Evolutionary conservation across 768 basidiomycete species (phyloP).

Genomic region (Pulveroboletus ravenelii): DNA sequence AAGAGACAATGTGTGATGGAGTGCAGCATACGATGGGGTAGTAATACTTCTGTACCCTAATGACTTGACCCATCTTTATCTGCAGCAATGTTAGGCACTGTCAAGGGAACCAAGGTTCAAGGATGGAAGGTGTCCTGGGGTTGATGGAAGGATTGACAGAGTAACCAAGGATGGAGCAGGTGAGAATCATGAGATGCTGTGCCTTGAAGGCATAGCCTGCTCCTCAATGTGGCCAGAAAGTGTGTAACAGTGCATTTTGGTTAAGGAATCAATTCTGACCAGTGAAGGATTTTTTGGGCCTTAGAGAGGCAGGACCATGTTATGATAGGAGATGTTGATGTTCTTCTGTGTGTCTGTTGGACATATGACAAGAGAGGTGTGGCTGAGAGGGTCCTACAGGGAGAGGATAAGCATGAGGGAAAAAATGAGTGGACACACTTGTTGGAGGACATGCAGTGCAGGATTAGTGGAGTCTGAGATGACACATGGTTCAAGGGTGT

Average conservation of each 20-base stretch:
- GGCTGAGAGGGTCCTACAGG: conserved; percentile 70
- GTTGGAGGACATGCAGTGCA: conserved; percentile 87
- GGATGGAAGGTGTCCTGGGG: too few species aligned
- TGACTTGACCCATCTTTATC: too few species aligned
- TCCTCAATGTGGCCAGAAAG: too few species aligned
- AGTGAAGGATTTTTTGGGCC: too few species aligned
- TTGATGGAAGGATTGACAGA: conserved; percentile 92
- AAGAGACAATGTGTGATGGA: too few species aligned
- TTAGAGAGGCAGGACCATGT: conserved; percentile 83
- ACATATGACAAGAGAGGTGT: conserved; percentile 78
- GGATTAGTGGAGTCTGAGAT: conserved; percentile 41
- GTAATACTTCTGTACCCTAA: too few species aligned
- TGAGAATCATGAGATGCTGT: conserved; percentile 92
- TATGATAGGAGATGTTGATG: conserved; percentile 88
- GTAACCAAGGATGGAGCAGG: conserved; percentile 92
- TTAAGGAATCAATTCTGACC: too few species aligned
- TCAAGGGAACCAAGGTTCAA: too few species aligned
- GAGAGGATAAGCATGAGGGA: conserved; percentile 5
- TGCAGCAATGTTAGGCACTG: too few species aligned
- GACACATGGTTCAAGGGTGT: conserved; percentile 37
- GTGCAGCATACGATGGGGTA: too few species aligned
- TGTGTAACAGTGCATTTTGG: too few species aligned
- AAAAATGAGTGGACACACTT: conserved; percentile 45
- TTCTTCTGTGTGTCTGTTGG: conserved; percentile 98
- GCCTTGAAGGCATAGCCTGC: too few species aligned